Base-by-base conservation (phyloP, 768 basidiomycete species). In the Mycena vitilis region DNA sequence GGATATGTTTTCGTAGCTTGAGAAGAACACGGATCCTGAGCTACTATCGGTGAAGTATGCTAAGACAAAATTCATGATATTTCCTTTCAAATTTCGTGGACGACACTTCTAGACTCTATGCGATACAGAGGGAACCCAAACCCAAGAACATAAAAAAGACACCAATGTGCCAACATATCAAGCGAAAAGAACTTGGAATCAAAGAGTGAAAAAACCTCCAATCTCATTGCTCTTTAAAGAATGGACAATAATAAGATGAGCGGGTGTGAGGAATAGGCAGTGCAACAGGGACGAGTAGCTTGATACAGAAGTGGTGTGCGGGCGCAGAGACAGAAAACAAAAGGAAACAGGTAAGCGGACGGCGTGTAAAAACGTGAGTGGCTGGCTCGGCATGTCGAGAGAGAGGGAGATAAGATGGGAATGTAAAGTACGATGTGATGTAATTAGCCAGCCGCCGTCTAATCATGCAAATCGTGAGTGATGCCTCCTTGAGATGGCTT, bases 401-500 rank as follows among this genome's bases (percentile, higher is more conserved):
- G 69, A 59, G 40, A 40, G 38, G 13, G 40, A 40, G 40, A 40
- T 34, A 59, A 48, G 58, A 71, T 62, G 60, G 42, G 42, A 51
- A 53, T 61, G 67, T 66, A 67, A 63, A 61, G 56, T 53, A 61
- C 42, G 57, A 44, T 60, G 38, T 56, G 53, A 64, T 53, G 60
- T 55, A 49, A 72, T 69, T 65, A 73, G 63, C 68, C 66, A 66
- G 68, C 68, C 66, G 66, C 63, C 71, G 67, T 72, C 70, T 71
- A 67, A 61, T 63, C 68, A 72, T 72, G 71, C 71, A 49, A 67
- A 67, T 72, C 64, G 71, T 69, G 60, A 66, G 71, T 71, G 63
- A 55, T 70, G 71, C 73, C 70, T 73, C 73, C 73, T 73, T 73
- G 73, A 73, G 73, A 73, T 71, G 70, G 72, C 69, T 66, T 60